A percentile compares a stretch with the other conserved stretches of the same genome.
phyloP scores from a whole-genome alignment of 371 early-diverging fungal genomes.

The Parasitella parasitica region DNA sequence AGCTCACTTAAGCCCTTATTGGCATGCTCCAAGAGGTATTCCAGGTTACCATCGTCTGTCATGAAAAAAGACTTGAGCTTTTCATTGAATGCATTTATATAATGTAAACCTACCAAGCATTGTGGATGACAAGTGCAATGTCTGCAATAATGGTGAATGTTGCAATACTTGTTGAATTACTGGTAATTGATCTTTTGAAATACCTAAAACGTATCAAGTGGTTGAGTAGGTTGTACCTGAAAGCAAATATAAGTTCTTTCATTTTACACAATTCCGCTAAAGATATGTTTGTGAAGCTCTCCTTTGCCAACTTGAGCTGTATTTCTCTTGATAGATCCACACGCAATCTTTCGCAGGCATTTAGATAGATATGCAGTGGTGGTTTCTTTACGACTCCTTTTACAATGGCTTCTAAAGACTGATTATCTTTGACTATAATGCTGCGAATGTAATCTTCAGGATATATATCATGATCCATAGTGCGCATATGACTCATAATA shows the following conservation, averaged over 20 bases:
- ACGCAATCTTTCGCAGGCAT: conserved; percentile 18
- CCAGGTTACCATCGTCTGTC: conserved; percentile 27
- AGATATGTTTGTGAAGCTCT: background rate
- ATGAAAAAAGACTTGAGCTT: background rate
- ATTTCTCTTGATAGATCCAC: background rate
- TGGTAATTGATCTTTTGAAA: background rate
- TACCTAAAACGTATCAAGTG: background rate
- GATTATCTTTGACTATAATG: conserved; percentile 9
- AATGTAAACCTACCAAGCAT: conserved; percentile 28
- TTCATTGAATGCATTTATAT: too few relatives aligned
- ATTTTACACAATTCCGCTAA: background rate
- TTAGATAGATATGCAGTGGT: conserved; percentile 23
- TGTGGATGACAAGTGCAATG: conserved; percentile 26
- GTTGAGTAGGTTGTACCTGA: background rate
- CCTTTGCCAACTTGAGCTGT: background rate
- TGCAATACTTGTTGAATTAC: conserved; percentile 15
- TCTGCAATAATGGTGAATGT: background rate
- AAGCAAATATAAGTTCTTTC: background rate
- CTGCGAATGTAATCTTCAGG: conserved; percentile 20
- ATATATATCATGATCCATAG: conserved; percentile 1
- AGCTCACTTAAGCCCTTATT: conserved; percentile 11
- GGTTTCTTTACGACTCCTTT: conserved; percentile 16
- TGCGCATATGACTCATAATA: conserved; percentile 17
- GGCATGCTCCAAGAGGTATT: conserved; percentile 4
- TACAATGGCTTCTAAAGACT: conserved; percentile 14